Conservation (phyloP, 805 yeast species). For the Cyberlindnera japonica region DNA sequence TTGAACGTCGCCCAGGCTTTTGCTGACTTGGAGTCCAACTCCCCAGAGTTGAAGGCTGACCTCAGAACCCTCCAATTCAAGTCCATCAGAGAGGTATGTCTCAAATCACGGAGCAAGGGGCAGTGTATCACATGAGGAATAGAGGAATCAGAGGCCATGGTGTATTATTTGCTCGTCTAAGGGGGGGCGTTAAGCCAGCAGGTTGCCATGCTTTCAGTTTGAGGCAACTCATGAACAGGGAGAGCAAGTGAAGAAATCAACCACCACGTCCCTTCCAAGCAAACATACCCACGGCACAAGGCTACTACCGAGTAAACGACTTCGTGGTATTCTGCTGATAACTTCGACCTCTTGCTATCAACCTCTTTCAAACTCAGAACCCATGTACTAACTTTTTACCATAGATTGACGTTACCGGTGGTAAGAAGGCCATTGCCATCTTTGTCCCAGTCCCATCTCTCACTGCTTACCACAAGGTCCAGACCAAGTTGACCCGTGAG, state of each 20-base stretch:
- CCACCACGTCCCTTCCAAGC: no score
- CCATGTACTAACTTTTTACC: constrained; percentile 21
- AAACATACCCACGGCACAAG: no score
- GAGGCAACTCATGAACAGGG: no score
- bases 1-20: constrained; percentile 99
- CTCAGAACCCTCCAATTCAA: constrained; percentile 98
- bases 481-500: constrained; percentile 96
- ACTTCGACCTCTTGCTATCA: no score
- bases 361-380: not conserved
- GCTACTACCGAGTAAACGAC: no score
- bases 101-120: not conserved
- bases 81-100: constrained; percentile 83
- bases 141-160: no score
- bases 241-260: no score
- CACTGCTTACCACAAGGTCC: constrained; percentile 93
- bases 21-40: constrained; percentile 88
- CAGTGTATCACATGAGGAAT: not conserved
- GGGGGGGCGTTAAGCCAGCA: no score
- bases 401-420: constrained; percentile 90
- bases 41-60: constrained; percentile 95
- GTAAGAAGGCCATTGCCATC: constrained; percentile 97
- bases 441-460: constrained; percentile 97
- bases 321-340: no score
- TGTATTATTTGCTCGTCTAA: no score
- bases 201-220: no score